Base-by-base conservation (phyloP, 2,329 filamentous ascomycete species). In the Sclerotinia nivalis region DNA sequence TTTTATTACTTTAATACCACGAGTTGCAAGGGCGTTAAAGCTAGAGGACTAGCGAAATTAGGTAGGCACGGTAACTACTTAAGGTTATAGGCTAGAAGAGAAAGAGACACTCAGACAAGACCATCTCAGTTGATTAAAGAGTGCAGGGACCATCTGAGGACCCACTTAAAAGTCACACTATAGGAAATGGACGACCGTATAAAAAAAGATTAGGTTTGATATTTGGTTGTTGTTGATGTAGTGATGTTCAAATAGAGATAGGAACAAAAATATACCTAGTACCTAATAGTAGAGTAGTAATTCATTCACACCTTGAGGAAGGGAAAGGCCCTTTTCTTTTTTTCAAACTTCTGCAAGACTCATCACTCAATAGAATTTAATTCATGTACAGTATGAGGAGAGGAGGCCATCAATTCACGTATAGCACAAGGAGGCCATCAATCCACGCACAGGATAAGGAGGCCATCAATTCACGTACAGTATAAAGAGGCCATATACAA, bases 11-110 rank as follows among this genome's bases (percentile, higher is more conserved):
- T 31, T 62, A 43, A 55, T 66, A 66, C 64, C 31, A 56, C 68
- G 54, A 65, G 59, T 66, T 66, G 69, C 71, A 71, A 72, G 72
- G 71, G 71, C 59, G 54, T 28, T 52, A 55, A 49, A 52, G 34
- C 49, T 64, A 69, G 50, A 22, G n/a, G 55, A 50, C 55, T 62
- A 68, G 66, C 66, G 69, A 69, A 65, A 71, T 69, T n/a, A 71
- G 66, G 40, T 40, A 37, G 43, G 25, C 43, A 66, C 52, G 62
- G 68, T 61, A 68, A 52, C 61, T 43, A 54, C 61, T 65, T 65
- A 28, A 54, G 47, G 61, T 34, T 4, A 65, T 28, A 52, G 61
- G 47, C 61, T 40, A 65, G 49, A 20, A 18, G 10, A 12, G 22
- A 20, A 20, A 6, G 40, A 18, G 40, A 18, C 40, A 43, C 15